phyloP scores from a whole-genome alignment of 2,329 filamentous ascomycete genomes.

The Tolypocladium pustulatum region DNA sequence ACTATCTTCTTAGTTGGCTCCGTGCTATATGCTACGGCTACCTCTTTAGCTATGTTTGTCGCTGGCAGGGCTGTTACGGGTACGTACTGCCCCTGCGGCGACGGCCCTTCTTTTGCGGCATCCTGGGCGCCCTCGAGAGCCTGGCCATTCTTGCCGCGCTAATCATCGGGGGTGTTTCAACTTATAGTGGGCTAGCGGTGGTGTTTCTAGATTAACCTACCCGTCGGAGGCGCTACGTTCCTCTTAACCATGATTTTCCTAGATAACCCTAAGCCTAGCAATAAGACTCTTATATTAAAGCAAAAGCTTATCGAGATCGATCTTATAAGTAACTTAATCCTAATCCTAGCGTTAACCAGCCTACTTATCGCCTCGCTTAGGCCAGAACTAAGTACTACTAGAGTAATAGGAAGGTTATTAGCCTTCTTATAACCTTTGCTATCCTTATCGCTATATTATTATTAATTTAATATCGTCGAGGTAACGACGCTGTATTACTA shows the following conservation, averaged over 20 bases:
- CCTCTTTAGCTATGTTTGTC: constrained; percentile 8
- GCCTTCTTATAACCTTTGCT: too few species aligned
- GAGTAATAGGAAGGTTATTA: too few species aligned
- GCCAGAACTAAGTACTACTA: too few species aligned
- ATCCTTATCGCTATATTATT: too few species aligned
- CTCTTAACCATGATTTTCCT: constrained; percentile 29
- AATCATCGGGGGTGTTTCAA: constrained; percentile 24
- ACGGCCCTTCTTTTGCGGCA: constrained; percentile 13
- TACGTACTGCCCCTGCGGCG: constrained; percentile 23
- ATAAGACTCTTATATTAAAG: constrained; percentile 20
- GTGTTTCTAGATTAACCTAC: constrained; percentile 29
- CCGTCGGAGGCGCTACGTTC: constrained; percentile 22
- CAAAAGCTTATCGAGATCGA: constrained; percentile 41
- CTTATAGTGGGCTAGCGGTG: constrained; percentile 25
- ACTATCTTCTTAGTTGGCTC: constrained; percentile 31
- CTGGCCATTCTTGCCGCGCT: too few species aligned
- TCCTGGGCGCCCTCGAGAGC: constrained; percentile 18
- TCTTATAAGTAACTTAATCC: constrained; percentile 7
- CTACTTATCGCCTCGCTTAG: too few species aligned
- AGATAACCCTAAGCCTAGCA: constrained; percentile 26
- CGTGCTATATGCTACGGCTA: constrained; percentile 29
- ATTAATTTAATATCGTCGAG: too few species aligned
- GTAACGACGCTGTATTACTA: too few species aligned
- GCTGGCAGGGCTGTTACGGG: constrained; percentile 34
- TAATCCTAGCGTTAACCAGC: too few species aligned